These are phyloP conservation scores for Rhizopogon parksii DNA, from an alignment of 1,284 basidiomycete species.

Conservation along the genomic window DNA sequence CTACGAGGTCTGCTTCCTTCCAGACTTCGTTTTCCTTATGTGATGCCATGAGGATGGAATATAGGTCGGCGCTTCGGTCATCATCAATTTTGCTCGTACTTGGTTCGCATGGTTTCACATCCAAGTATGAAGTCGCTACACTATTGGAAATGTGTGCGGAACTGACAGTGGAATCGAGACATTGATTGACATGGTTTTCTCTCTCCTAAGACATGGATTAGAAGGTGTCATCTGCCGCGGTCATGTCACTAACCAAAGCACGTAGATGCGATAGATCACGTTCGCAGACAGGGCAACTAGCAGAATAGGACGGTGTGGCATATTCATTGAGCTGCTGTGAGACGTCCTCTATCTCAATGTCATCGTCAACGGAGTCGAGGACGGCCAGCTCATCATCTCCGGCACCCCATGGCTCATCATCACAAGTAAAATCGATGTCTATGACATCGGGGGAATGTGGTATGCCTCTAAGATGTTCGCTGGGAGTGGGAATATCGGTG, in stretches of 20 bases:
- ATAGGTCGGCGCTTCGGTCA: constrained; percentile 39
- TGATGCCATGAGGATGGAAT: constrained; percentile 79
- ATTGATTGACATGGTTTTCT: constrained; percentile 43
- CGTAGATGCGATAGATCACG: constrained; percentile 21
- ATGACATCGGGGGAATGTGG: neutral
- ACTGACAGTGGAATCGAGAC: constrained; percentile 32
- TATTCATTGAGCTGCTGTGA: constrained; percentile 4
- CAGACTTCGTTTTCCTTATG: constrained; percentile 76
- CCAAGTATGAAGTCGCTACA: neutral
- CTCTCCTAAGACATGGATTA: constrained; percentile 31
- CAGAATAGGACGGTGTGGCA: neutral
- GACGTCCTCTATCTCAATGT: constrained; percentile 14
- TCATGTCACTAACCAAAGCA: constrained; percentile 25
- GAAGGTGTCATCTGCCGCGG: constrained; percentile 1
- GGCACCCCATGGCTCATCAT: constrained; percentile 46
- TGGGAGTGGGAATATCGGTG: neutral
- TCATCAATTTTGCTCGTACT: constrained; percentile 1
- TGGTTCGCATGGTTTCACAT: constrained; percentile 3
- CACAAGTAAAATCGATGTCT: constrained; percentile 4
- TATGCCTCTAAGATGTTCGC: neutral
- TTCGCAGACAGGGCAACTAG: constrained; percentile 36
- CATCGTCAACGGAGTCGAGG: constrained; percentile 23
- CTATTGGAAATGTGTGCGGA: neutral
- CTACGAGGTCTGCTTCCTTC: constrained; percentile 65
- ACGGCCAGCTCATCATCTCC: constrained; percentile 53